Evolutionary conservation across 805 yeast species (phyloP).

Genomic region (Spathaspora girioi): DNA sequence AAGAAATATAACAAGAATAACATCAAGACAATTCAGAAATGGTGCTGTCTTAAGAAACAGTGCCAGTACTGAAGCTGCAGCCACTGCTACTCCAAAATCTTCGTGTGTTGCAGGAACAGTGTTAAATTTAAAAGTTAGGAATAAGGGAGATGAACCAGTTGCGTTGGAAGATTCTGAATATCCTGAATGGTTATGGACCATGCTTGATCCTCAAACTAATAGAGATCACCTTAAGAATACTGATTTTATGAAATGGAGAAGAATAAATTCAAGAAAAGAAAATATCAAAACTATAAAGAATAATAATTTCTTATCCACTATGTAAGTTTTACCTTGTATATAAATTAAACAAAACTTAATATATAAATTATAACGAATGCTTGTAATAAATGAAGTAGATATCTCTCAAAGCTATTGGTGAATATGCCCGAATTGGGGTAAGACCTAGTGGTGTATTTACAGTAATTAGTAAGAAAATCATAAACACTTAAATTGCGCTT

Average conservation of each 20-base stretch:
- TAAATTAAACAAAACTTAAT: not conserved
- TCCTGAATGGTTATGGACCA: constrained; percentile 93
- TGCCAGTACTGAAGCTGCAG: not conserved
- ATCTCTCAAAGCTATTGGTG: too few relatives aligned
- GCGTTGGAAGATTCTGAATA: constrained; percentile 86
- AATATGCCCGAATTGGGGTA: too few relatives aligned
- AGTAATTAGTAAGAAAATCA: too few relatives aligned
- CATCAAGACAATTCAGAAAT: not conserved
- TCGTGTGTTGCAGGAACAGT: constrained; percentile 67
- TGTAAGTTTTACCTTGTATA: constrained; percentile 21
- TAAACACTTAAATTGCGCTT: too few relatives aligned
- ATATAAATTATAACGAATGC: not conserved
- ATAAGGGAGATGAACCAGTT: constrained; percentile 80
- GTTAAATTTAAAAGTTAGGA: constrained; percentile 67
- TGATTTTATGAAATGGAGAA: constrained; percentile 64
- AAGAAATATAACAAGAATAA: not conserved
- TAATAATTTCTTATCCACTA: constrained; percentile 70
- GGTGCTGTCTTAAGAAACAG: not conserved
- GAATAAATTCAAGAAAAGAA: constrained; percentile 59
- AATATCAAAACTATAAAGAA: constrained; percentile 71
- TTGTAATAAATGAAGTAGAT: too few relatives aligned
- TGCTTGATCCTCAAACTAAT: constrained; percentile 66
- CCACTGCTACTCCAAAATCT: constrained; percentile 10
- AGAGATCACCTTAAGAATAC: constrained; percentile 52
- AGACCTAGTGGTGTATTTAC: too few relatives aligned